Conservation (phyloP, 129 eudicot species). For the Flaveria robusta region DNA sequence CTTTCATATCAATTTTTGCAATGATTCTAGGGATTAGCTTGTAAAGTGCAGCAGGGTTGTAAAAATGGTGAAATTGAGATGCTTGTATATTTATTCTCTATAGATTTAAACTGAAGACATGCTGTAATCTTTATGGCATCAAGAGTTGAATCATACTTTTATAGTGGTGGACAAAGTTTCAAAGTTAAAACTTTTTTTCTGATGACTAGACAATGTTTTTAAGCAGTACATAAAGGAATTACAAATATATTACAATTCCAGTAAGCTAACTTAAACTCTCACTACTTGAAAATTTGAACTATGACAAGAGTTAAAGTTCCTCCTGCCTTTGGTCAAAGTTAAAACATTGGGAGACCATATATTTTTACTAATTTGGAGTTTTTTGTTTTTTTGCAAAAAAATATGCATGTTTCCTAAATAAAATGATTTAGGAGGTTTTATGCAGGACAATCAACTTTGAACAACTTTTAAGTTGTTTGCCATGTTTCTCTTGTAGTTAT, state of each 20-base stretch:
- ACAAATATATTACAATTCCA: too few species aligned
- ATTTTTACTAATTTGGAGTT: not conserved
- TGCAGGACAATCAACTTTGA: too few species aligned
- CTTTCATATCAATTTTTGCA: not conserved
- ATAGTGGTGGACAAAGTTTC: not conserved
- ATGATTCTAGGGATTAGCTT: not conserved
- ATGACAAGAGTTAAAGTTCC: not conserved
- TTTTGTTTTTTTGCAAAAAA: not conserved
- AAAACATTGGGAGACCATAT: not conserved
- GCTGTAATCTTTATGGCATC: not conserved
- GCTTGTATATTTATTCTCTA: not conserved
- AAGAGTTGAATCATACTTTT: not conserved
- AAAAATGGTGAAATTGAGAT: not conserved
- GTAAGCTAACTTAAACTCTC: not conserved
- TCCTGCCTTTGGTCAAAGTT: not conserved
- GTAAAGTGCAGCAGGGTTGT: not conserved
- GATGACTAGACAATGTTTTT: not conserved
- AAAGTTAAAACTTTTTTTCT: too few species aligned
- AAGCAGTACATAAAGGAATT: too few species aligned
- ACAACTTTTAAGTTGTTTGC: not conserved
- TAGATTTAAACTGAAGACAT: not conserved
- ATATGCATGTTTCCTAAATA: not conserved
- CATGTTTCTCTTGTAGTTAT: not conserved
- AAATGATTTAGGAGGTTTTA: too few species aligned
- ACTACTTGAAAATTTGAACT: not conserved